Percentiles rank a stretch among this genome's conserved stretches.
phyloP scores from a whole-genome alignment of 371 early-diverging fungal species.

The Lichtheimia ramosa region DNA sequence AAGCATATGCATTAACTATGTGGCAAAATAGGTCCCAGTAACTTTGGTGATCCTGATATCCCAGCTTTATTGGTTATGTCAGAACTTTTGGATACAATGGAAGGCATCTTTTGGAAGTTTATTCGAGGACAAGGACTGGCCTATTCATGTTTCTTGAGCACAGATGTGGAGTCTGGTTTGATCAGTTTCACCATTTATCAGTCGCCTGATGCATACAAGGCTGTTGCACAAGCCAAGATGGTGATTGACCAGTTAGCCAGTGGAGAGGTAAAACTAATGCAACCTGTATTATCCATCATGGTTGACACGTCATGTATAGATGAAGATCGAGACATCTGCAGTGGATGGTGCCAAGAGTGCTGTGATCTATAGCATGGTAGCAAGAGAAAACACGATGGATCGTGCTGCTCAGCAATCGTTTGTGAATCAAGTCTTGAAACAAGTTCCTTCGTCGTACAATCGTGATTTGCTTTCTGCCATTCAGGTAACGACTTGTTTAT shows the following conservation, averaged over 20 bases:
- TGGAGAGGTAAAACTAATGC: slow-evolving; percentile 27
- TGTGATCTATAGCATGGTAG: slow-evolving; percentile 61
- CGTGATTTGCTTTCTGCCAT: slow-evolving; percentile 48
- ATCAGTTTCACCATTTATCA: slow-evolving; percentile 58
- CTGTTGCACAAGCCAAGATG: slow-evolving; percentile 57
- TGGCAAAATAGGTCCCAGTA: slow-evolving; percentile 36
- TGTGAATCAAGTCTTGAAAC: slow-evolving; percentile 57
- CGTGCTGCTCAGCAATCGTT: slow-evolving; percentile 63
- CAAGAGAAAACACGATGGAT: slow-evolving; percentile 58
- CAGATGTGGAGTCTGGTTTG: slow-evolving; percentile 53
- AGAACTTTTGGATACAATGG: slow-evolving; percentile 61
- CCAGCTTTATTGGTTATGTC: slow-evolving; percentile 61
- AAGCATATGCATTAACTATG: not conserved
- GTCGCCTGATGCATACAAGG: slow-evolving; percentile 61
- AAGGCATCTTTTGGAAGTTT: slow-evolving; percentile 68
- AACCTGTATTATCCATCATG: not conserved
- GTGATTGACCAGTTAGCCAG: slow-evolving; percentile 56
- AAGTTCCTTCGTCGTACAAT: slow-evolving; percentile 56
- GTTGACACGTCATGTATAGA: slow-evolving; percentile 14
- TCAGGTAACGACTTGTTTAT: slow-evolving; percentile 32
- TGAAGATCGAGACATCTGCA: slow-evolving; percentile 54
- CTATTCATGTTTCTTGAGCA: slow-evolving; percentile 55
- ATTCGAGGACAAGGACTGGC: slow-evolving; percentile 72
- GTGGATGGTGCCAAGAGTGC: slow-evolving; percentile 70
- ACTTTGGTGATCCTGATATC: slow-evolving; percentile 59